Base-by-base conservation (phyloP, 2,329 filamentous ascomycete species). In the Dothideomycetes sp. region DNA sequence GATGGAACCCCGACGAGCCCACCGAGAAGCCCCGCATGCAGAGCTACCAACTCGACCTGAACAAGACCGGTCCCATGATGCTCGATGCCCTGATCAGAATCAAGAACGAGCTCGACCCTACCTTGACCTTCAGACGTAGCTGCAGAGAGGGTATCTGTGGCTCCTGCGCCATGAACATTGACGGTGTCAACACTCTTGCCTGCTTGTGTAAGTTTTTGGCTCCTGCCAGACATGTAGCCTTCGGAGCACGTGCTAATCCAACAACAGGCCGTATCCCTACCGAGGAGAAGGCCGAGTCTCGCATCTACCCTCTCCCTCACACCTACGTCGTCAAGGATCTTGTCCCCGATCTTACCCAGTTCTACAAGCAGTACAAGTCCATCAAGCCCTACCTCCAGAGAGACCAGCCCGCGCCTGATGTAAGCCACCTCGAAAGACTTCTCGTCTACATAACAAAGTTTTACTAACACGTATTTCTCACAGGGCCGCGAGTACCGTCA, bases 291-390 rank as follows among this genome's bases (percentile, higher is more conserved):
- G 74, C 82, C 58, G 85, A 95, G 56, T 78, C 84, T 58, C 89
- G 94, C 71, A 88, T 98, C 66, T 98, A 98, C 72, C 91, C 91
- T 47, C 76, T 98, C 53, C 91, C 91, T 56, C 91, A 98, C 71
- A 95, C 88, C 65, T 98, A 95, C 68, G 85, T 98, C 54, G 88
- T 98, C 69, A 98, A 96, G 78, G 91, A 98, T 64, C 79, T 98
- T 48, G 91, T 98, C 23, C 89, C 91, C 45, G 91, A 98, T 63
- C 72, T 98, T 70, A 98, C 91, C 48, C 84, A 91, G 60, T 96
- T 98, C 72, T 98, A 98, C 79, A 96, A 96, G 77, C 91, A 98
- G 74, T 98, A 98, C 78, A 94, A 95, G 70, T 95, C 88, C 12
- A 95, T 98, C 70, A 94, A 96, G 80, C 91, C 91, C 30, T 98